Evolutionary conservation across 306 rosid species (phyloP), one percentile per base, ranked within the genome.

Genomic region (Vigna reflexopilosa): DNA sequence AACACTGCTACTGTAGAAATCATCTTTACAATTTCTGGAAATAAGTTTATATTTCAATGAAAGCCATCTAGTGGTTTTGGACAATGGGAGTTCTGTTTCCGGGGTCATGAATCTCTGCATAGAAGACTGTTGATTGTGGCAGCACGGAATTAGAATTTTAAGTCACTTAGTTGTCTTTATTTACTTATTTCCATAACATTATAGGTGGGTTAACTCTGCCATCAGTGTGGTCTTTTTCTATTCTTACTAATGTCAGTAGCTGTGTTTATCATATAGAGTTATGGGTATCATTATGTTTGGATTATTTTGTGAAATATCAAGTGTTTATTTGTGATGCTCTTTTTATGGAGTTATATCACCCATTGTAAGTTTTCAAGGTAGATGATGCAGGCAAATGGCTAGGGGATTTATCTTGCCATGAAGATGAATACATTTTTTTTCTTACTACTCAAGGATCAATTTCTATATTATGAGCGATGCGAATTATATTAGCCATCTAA

Each of bases 1-100:
- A 61, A 52, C 48, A 58, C 24, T 6, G 50, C 40, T 49, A 30
- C 51, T 61, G 4, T 34, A 13, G 52, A 22, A 45, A 67, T 48
- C 55, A 40, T 47, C 56, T 61, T 22, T 62, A 22, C 36, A 78
- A 44, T 15, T n/a, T 45, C 57, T 30, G 15, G 45, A 24, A 22
- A 44, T 47, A 24, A 17, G 42, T 15, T 15, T 34, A n/a, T 34
- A 24, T 57, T 49, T 54, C 54, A 54, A 20, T 49, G 40, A 28
- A 78, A 79, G 55, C 64, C 48, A 28, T 52, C 16, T 61, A 71
- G 40, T 58, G 70, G 70, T 34, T 61, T 79, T 70, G 77, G 65
- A 48, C 56, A 36, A 36, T 62, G 64, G 14, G 54, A 26, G 61
- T 65, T 73, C 24, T 73, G 67, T 63, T 51, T 80, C 13, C 5